Evolutionary conservation across 2,329 filamentous ascomycete species (phyloP), one percentile per base, ranked within the genome.

Genomic region (Chaetomiaceae sp.): DNA sequence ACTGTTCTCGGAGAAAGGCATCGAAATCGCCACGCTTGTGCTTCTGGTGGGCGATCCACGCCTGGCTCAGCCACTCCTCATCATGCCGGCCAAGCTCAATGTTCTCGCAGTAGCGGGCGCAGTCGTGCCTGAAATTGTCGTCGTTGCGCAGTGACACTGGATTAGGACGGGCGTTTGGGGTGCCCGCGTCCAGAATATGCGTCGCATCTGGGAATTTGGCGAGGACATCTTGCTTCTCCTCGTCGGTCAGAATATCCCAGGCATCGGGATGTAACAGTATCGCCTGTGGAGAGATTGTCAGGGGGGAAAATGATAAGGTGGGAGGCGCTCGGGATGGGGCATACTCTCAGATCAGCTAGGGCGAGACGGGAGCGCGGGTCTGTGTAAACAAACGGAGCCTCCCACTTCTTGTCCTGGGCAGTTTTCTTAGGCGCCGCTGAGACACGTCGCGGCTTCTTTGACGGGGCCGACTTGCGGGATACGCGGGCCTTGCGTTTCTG

Each of bases 11-110:
- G 25, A 78, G 63, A 45, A 70, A 73, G 3, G 71, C 70, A 51
- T 80, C 72, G 53, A 78, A 82, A 2, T 74, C 67, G 4, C 79
- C 79, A 1, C 66, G 60, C 44, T 65, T 68, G 49, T 77, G 73
- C 59, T 70, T 67, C 48, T 70, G 67, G 54, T 80, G 75, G 0
- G 79, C 78, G 4, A 62, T 62, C 68, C 74, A 79, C 1, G 79
- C 78, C 49, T 74, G 68, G 14, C 61, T 65, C 7, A 82, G 69
- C 78, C 78, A 82, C 13, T 70, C 68, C 1, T 71, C 68, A 55
- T 81, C 76, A 51, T 80, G 75, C 30, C 69, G 71, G 3, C 78
- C 78, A 31, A 67, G 63, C 5, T 62, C 55, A 16, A 82, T 63
- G 55, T 76, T 68, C 30, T 73, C 70, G 25, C 69, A 58, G 58